Evolutionary conservation across 2,329 filamentous ascomycete genomes (phyloP), one percentile per base, ranked within the genome.

Genomic region (Verticillium albo-atrum): DNA sequence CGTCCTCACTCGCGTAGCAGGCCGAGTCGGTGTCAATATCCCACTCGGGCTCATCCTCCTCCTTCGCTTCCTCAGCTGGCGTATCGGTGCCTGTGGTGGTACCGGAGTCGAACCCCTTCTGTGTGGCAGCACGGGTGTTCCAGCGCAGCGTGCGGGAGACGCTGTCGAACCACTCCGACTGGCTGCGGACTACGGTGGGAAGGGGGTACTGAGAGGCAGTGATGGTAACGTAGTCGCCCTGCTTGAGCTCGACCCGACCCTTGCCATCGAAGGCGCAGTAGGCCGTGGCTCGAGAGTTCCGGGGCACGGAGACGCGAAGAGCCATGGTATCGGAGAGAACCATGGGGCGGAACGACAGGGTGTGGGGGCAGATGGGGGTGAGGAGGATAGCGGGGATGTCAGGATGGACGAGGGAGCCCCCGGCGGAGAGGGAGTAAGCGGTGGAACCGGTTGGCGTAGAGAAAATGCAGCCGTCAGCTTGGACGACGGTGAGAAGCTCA

Each of bases 251-350:
- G 51, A 99, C 86, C 56, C 95, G 92, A 59, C 92, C 93, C 75
- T 98, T 99, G 74, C 95, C 95, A 71, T 99, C 95, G 72, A 99
- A 99, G 47, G 92, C 92, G 72, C 94, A 97, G 80, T 97, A 97
- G 1, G 95, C 95, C 0, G 92, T 97, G 17, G 93, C 94, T 54
- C 95, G 90, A 42, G 91, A 96, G 69, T 89, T 87, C 63, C 84
- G 83, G 0, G 95, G 95, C 14, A 99, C 88, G 5, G 90, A 89
- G 57, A 99, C 91, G 56, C 93, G 91, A 62, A 99, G 85, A 17
- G 93, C 88, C 82, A 97, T 91, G 59, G 91, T 95, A 77, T 99
- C 95, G 55, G 92, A 96, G 55, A 99, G 86, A 7, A 99, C 90
- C 95, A 99, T 98, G 34, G 95, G 95, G 10, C 95, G 87, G 85